Percentiles rank a stretch among this genome's conserved stretches.
phyloP scores from a whole-genome alignment of 2,329 filamentous ascomycete species.

The Colletotrichum sp. region DNA sequence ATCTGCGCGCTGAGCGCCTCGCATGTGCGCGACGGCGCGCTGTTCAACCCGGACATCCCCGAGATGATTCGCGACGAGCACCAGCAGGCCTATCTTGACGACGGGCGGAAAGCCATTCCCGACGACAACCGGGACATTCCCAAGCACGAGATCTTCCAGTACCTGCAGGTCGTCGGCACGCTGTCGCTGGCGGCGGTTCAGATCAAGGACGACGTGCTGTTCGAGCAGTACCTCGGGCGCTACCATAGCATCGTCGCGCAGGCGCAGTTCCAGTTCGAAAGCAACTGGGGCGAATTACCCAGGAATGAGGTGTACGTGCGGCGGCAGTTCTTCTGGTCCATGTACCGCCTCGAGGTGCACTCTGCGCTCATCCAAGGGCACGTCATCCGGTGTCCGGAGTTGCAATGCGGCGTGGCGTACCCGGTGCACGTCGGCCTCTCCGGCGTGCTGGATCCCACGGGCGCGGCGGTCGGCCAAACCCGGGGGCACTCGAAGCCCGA shows the following conservation, averaged over 20 bases:
- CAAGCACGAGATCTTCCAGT: constrained; percentile 9
- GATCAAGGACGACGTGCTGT: constrained; percentile 50
- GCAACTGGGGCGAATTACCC: constrained; percentile 53
- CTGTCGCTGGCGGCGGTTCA: constrained; percentile 57
- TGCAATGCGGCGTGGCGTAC: constrained; percentile 22
- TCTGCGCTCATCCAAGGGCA: constrained; percentile 54
- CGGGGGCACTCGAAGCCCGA: neutral
- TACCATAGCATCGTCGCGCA: constrained; percentile 55
- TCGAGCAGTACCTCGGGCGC: constrained; percentile 55
- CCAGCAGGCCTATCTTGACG: constrained; percentile 20
- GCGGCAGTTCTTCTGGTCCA: constrained; percentile 55
- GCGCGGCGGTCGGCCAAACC: neutral
- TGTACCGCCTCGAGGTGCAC: constrained; percentile 62
- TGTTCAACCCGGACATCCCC: constrained; percentile 44
- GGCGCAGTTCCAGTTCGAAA: constrained; percentile 57
- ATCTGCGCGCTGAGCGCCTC: constrained; percentile 54
- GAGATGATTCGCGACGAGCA: neutral
- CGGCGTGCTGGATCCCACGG: neutral
- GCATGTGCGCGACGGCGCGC: constrained; percentile 53
- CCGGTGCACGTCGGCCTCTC: constrained; percentile 3
- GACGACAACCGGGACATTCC: constrained; percentile 12
- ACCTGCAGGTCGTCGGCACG: constrained; percentile 42
- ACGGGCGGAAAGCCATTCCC: constrained; percentile 16
- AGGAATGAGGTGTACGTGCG: constrained; percentile 39
- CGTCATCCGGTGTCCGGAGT: constrained; percentile 20